Evolutionary conservation across 2,329 filamentous ascomycete species (phyloP), one percentile per base, ranked within the genome.

Genomic region (Gaeumannomyces tritici): DNA sequence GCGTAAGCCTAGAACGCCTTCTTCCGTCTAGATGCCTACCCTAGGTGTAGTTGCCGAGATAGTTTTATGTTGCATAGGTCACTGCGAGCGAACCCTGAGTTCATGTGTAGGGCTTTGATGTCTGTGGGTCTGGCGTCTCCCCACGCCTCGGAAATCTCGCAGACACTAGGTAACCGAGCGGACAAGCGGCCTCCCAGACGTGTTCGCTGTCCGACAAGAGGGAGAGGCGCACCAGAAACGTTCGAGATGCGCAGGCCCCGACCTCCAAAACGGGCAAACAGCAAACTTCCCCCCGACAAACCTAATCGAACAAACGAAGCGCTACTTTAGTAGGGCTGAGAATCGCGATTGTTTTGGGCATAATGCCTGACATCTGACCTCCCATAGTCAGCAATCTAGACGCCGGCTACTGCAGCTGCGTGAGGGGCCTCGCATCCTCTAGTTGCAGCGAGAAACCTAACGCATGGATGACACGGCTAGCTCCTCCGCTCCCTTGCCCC

Each of bases 41-140:
- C n/a, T n/a, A n/a, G n/a, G n/a, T n/a, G n/a, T n/a, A n/a, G n/a
- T 4, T 15, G 2, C 5, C 7, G 8, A 15, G 11, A 3, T 3
- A 42, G 7, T 42, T 42, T 6, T 15, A 42, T 21, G 35, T 42
- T 42, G 7, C 3, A 42, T 15, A 6, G 35, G 3, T 42, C 13
- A 42, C 35, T 42, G 35, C 18, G 13, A 21, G 35, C 35, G 13
- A 21, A 42, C 35, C 35, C 35, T 42, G 35, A 42, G 35, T 21
- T 21, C 7, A 15, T 12, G 35, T 6, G 8, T 42, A 42, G 8
- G 31, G 35, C 35, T 42, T 42, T 42, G 35, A 42, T 15, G 35
- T 15, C 35, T 42, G 35, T 15, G 35, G 35, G 35, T 15, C n/a
- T n/a, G 42, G 21, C 42, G 42, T 51, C n/a, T 51, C 42, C 8